A percentile compares a stretch with the other conserved stretches of the same genome.
phyloP scores from a whole-genome alignment of 257 asterid genomes.

The Henckelia pumila region DNA sequence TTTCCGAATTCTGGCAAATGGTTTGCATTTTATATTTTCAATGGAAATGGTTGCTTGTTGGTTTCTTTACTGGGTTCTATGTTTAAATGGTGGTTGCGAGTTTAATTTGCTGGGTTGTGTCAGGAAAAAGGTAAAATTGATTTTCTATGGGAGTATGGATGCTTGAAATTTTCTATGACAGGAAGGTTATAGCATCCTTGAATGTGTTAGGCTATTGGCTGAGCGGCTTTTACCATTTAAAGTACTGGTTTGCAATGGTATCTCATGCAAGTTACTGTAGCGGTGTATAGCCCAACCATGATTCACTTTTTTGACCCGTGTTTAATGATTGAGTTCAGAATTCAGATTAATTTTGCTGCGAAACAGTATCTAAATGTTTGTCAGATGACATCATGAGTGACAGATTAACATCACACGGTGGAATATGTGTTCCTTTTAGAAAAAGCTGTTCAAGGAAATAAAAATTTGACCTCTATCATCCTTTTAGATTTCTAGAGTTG shows the following conservation, averaged over 20 bases:
- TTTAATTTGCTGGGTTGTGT: neutral
- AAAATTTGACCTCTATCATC: neutral
- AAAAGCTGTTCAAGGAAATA: too few relatives aligned
- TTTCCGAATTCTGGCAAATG: neutral
- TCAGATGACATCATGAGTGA: neutral
- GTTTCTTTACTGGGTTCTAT: neutral
- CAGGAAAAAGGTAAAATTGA: neutral
- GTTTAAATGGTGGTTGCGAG: neutral
- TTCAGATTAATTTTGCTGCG: neutral
- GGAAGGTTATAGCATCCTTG: neutral
- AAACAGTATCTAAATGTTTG: neutral
- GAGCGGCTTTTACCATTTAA: neutral
- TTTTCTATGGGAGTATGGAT: neutral
- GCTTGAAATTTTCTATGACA: neutral
- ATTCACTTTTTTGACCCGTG: neutral
- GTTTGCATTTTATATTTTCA: neutral
- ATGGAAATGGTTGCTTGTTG: neutral
- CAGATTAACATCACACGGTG: neutral
- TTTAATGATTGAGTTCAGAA: neutral
- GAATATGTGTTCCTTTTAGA: neutral
- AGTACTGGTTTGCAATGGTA: neutral
- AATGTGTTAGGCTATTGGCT: neutral
- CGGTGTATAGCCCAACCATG: neutral
- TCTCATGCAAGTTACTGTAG: neutral
- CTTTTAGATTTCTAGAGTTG: neutral